Evolutionary conservation across 1,284 basidiomycete genomes (phyloP), one percentile per base, ranked within the genome.

Genomic region (Afroboletus lepidellus): DNA sequence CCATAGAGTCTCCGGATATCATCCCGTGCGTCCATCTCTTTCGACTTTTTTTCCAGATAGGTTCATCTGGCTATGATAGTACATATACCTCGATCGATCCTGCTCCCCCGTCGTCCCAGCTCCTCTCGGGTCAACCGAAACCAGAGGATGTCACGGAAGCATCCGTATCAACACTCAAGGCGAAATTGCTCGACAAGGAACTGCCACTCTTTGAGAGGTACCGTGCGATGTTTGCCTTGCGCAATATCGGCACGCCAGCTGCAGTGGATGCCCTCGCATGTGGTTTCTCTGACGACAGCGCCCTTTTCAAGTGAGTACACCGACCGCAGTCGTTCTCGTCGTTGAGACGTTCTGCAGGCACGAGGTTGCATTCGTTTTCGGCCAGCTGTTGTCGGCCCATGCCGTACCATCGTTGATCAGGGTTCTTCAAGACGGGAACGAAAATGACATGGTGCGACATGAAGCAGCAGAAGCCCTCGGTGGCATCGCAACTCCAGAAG

Each of bases 401-500:
- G 92, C 93, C 0, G 90, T 98, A 21, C 93, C 95, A 2, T 80
- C 89, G 1, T 80, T 99, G 24, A 69, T 98, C 37, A 71, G 79
- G 34, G 92, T 97, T 16, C 78, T 99, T 9, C 75, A 84, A 57
- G 77, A 96, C 59, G 55, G 67, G 0, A 67, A 73, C 1, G 97
- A 99, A 72, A 89, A 90, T 43, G 94, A 97, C 54, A 99, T 99
- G 97, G 97, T 99, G 5, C 84, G 97, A 23, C 97, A 99, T 65
- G 97, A 99, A 73, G 97, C 96, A 20, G 97, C 97, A 7, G 97
- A 99, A 72, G 97, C 97, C 3, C 81, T 99, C 0, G 97, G 97
- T 20, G 94, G 95, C 5, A 98, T 99, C 48, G 94, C 90, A 2
- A 94, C 92, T 3, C 92, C 94, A 1, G 94, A 90, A 51, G 94